These are phyloP conservation scores for Condylostoma magnum DNA, from an alignment of 169 alveolate genomes.

Conservation along the genomic window DNA sequence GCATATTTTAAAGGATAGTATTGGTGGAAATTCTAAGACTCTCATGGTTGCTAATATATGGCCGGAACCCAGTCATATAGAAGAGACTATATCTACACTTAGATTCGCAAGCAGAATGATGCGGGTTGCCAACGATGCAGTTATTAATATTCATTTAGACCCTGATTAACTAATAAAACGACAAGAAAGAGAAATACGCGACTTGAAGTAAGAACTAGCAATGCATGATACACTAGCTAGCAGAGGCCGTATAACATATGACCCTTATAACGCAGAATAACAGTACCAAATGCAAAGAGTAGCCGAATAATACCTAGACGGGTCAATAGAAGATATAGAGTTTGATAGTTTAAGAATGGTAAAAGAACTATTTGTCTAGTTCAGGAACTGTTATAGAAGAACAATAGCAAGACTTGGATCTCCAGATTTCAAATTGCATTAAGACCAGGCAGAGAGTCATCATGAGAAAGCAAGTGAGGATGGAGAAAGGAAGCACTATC, in stretches of 20 bases:
- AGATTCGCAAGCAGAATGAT: conserved; percentile 91
- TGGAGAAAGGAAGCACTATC: conserved; percentile 34
- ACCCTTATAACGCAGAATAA: conserved; percentile 86
- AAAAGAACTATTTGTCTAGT: conserved; percentile 73
- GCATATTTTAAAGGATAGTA: conserved; percentile 81
- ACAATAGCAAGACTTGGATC: conserved; percentile 39
- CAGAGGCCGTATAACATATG: conserved; percentile 85
- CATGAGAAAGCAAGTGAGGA: conserved; percentile 35
- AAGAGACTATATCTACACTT: conserved; percentile 88
- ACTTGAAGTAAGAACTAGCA: conserved; percentile 90
- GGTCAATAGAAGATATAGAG: conserved; percentile 82
- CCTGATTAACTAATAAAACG: conserved; percentile 73
- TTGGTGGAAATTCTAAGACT: conserved; percentile 92
- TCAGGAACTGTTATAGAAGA: conserved; percentile 67
- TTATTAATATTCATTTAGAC: conserved; percentile 69
- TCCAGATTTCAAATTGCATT: conserved; percentile 47
- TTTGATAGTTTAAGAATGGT: conserved; percentile 80
- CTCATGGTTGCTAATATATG: conserved; percentile 87
- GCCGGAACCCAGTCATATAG: conserved; percentile 86
- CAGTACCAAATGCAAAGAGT: conserved; percentile 60
- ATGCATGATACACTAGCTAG: conserved; percentile 92
- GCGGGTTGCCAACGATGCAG: conserved; percentile 83
- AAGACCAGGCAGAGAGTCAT: conserved; percentile 27
- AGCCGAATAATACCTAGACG: conserved; percentile 71
- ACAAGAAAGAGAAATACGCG: conserved; percentile 89